phyloP scores from a whole-genome alignment of 257 asterid genomes.

The Vinca minor region DNA sequence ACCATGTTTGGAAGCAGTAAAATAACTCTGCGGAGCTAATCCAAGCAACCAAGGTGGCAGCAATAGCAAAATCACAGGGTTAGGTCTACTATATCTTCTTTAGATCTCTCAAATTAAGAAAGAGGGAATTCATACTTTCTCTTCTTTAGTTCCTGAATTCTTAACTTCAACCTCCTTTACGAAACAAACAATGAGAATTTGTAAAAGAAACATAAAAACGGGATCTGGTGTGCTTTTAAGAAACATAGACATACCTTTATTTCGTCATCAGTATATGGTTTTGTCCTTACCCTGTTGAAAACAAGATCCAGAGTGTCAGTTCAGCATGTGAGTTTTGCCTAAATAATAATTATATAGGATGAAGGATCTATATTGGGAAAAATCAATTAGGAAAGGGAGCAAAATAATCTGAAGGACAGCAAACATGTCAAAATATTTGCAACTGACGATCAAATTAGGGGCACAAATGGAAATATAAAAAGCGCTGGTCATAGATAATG shows the following conservation, averaged over 20 bases:
- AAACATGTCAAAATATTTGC: not conserved
- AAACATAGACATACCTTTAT: slow-evolving; percentile 51
- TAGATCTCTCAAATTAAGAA: not conserved
- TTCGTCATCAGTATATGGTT: slow-evolving; percentile 74
- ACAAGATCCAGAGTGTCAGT: slow-evolving; percentile 20
- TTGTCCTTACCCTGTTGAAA: slow-evolving; percentile 55
- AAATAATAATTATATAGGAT: not conserved
- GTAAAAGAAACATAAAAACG: not conserved
- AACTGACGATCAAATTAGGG: not conserved
- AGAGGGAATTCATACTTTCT: not conserved
- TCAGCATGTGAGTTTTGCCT: slow-evolving; percentile 5
- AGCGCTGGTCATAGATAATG: not conserved
- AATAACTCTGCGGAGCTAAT: not conserved
- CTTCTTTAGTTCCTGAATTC: not conserved
- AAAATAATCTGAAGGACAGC: not conserved
- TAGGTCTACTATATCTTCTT: not conserved
- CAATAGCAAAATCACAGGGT: not conserved
- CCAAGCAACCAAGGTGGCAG: too few relatives aligned
- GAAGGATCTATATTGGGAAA: not conserved
- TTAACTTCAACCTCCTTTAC: not conserved
- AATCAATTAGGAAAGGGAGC: not conserved
- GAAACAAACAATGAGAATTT: not conserved
- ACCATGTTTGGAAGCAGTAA: not conserved
- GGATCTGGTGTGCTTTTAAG: not conserved
- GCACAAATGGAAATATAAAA: not conserved